Conservation (phyloP, 1,139 yeast genomes). For the Candida sojae region DNA sequence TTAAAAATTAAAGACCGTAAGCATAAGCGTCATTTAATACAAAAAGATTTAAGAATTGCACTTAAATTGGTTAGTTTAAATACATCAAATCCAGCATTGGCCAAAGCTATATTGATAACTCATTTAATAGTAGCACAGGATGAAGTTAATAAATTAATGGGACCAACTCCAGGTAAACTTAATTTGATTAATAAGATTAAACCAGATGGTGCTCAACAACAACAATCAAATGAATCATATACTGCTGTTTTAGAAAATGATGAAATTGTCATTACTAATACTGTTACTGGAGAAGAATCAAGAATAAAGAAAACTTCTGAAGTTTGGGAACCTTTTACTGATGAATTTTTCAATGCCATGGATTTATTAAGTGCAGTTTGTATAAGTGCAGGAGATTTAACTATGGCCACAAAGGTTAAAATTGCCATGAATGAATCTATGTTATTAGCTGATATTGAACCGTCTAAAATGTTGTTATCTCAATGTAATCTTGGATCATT, state of each 20-base stretch:
- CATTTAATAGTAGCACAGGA: slow-evolving; percentile 69
- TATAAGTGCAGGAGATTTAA: slow-evolving; percentile 64
- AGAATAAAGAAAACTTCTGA: slow-evolving; percentile 36
- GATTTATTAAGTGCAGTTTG: slow-evolving; percentile 71
- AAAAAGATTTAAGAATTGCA: slow-evolving; percentile 70
- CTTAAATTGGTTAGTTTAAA: slow-evolving; percentile 66
- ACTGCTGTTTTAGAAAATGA: slow-evolving; percentile 19
- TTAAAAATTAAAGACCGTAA: slow-evolving; percentile 23
- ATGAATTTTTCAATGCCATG: slow-evolving; percentile 73
- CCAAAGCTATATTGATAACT: slow-evolving; percentile 61
- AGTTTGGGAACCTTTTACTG: slow-evolving; percentile 72
- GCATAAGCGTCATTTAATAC: slow-evolving; percentile 60
- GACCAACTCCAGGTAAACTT: slow-evolving; percentile 6
- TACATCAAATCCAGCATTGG: slow-evolving; percentile 48
- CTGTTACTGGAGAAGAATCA: slow-evolving; percentile 17
- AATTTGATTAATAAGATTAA: slow-evolving; percentile 9
- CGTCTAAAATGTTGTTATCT: slow-evolving; percentile 63
- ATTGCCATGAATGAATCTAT: slow-evolving; percentile 71
- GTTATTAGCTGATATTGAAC: slow-evolving; percentile 69
- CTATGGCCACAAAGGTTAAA: slow-evolving; percentile 63
- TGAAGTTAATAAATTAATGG: slow-evolving; percentile 22
- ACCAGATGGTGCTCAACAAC: slow-evolving; percentile 1
- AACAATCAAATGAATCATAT: slow-evolving; percentile 8
- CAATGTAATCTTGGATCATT: slow-evolving; percentile 76
- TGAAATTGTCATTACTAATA: slow-evolving; percentile 19